Evolutionary conservation across 306 rosid genomes (phyloP).

Genomic region (Rosa lucieae): DNA sequence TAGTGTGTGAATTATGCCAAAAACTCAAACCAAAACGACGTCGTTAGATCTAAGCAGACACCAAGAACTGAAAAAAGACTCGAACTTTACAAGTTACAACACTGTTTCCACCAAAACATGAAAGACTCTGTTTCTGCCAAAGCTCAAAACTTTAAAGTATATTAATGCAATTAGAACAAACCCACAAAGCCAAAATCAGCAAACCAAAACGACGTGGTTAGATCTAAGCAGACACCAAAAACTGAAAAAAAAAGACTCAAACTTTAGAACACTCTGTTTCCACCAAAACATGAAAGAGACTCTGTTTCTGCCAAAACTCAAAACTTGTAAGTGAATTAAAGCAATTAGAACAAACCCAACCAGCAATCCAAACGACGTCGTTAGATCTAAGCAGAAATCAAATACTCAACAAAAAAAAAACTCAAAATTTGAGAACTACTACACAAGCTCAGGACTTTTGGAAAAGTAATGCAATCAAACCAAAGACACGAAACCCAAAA

Average conservation of each 20-base stretch:
- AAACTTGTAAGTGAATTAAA: not conserved
- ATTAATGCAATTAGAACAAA: not conserved
- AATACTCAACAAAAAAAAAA: not conserved
- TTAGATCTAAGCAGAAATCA: not conserved
- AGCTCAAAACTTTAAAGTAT: not conserved
- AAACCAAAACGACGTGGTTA: not conserved
- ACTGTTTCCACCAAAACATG: not conserved
- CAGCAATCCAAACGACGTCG: not conserved
- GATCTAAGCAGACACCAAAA: not conserved
- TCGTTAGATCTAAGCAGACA: not conserved
- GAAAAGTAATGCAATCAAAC: not conserved
- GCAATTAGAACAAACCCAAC: not conserved
- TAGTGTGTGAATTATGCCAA: not conserved
- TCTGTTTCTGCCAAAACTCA: not conserved
- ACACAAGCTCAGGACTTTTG: not conserved
- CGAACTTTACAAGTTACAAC: not conserved
- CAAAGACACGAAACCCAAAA: not conserved
- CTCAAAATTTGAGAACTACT: not conserved
- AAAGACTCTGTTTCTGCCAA: not conserved
- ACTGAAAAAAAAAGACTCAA: not conserved
- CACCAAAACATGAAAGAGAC: too few relatives aligned
- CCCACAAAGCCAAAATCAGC: not conserved
- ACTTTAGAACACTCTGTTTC: not conserved
- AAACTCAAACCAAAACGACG: not conserved
- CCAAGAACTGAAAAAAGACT: not conserved